Percentiles rank a stretch among this genome's conserved stretches.
Evolutionary conservation across 768 basidiomycete genomes (phyloP).

Genomic region (Agrocybe pediades): DNA sequence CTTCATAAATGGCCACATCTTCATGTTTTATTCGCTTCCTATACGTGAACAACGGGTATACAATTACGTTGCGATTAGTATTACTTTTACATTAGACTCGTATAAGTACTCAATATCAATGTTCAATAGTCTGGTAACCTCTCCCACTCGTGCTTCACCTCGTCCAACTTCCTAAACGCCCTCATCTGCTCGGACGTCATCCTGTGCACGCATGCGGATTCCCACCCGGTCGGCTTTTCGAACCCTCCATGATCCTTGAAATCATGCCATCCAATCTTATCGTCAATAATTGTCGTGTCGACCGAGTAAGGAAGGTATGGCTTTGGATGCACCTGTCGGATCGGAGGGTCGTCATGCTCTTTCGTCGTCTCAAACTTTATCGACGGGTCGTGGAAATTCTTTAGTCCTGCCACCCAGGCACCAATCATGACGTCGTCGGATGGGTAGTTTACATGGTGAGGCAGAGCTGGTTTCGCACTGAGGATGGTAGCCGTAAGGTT

Average conservation of each 20-base stretch:
- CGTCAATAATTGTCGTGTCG: conserved; percentile 2
- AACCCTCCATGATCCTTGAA: neutral
- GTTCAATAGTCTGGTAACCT: neutral
- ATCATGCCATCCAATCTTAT: conserved; percentile 4
- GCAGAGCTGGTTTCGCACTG: neutral
- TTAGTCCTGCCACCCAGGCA: neutral
- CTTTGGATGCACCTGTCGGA: neutral
- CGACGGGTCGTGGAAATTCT: neutral
- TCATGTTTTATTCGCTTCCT: no score
- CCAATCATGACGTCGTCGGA: conserved; percentile 9
- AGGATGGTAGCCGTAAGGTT: conserved; percentile 1
- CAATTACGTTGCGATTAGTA: no score
- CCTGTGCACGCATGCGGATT: conserved; percentile 3
- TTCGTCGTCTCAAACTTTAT: neutral
- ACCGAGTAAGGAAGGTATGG: conserved; percentile 1
- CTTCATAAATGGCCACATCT: no score
- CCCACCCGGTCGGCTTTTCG: neutral
- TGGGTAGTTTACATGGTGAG: conserved; percentile 6
- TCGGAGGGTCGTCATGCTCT: neutral
- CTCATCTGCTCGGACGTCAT: neutral
- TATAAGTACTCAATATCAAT: neutral
- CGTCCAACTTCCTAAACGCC: neutral
- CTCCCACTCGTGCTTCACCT: neutral
- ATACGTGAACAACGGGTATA: no score
- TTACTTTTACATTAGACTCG: no score